Evolutionary conservation across 2,329 filamentous ascomycete species (phyloP).

Genomic region (Cordyceps cicadae): DNA sequence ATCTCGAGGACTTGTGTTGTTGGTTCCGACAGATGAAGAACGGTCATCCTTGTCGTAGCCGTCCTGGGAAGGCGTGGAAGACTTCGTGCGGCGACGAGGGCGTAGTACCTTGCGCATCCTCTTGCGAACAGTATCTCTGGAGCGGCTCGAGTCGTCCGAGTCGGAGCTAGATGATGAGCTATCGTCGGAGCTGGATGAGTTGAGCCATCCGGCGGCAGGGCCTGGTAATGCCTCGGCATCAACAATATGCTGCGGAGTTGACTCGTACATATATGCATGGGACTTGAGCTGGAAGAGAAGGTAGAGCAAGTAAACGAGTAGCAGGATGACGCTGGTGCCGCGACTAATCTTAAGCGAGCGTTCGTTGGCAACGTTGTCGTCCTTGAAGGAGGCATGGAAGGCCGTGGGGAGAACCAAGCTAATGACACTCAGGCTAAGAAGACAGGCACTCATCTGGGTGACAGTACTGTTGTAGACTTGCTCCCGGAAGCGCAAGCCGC

Average conservation of each 20-base stretch:
- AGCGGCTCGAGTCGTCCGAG: slow-evolving; percentile 53
- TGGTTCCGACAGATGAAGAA: slow-evolving; percentile 35
- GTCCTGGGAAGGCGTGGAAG: slow-evolving; percentile 62
- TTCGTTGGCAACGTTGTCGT: slow-evolving; percentile 52
- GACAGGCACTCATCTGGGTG: slow-evolving; percentile 90
- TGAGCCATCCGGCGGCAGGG: slow-evolving; percentile 72
- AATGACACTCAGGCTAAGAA: slow-evolving; percentile 83
- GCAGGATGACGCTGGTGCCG: slow-evolving; percentile 75
- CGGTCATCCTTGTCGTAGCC: slow-evolving; percentile 31
- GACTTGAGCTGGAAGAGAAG: slow-evolving; percentile 87
- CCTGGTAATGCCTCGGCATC: slow-evolving; percentile 86
- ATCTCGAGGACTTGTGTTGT: slow-evolving; percentile 26
- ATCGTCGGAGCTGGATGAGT: slow-evolving; percentile 54
- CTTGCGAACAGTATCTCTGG: slow-evolving; percentile 58
- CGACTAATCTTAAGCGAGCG: slow-evolving; percentile 78
- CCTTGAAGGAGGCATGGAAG: slow-evolving; percentile 79
- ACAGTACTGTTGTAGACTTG: slow-evolving; percentile 95
- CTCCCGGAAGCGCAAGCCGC: slow-evolving; percentile 78
- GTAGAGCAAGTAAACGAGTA: slow-evolving; percentile 76
- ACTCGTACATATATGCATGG: slow-evolving; percentile 85
- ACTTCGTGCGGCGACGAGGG: slow-evolving; percentile 64
- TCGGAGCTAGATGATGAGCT: slow-evolving; percentile 57
- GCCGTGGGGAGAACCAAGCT: slow-evolving; percentile 84
- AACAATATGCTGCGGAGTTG: slow-evolving; percentile 84
- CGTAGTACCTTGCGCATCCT: slow-evolving; percentile 70